A percentile compares a stretch with the other conserved stretches of the same genome.
phyloP scores from a whole-genome alignment of 768 basidiomycete genomes.

The Russula sp. region DNA sequence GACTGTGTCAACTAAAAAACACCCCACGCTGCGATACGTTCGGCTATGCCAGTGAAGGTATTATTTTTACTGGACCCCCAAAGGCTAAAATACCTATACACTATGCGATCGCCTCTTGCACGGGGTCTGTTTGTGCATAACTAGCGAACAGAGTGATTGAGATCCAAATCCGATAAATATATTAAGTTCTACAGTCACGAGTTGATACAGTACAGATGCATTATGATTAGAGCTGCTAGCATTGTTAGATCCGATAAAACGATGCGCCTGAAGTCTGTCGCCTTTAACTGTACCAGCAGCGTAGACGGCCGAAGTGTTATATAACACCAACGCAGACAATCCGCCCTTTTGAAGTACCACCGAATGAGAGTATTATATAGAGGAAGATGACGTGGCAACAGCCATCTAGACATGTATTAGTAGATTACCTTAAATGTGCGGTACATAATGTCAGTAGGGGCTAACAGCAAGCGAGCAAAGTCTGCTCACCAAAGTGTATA shows the following conservation, averaged over 20 bases:
- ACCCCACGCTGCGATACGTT: neutral
- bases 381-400: neutral
- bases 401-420: neutral
- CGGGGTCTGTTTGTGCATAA: neutral
- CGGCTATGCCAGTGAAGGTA: neutral
- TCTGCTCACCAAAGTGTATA: constrained; percentile 26
- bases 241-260: constrained; percentile 6
- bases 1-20: neutral
- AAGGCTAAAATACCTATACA: neutral
- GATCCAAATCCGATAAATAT: neutral
- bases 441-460: constrained; percentile 5
- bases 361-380: neutral
- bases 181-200: constrained; percentile 5
- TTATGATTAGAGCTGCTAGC: constrained; percentile 4
- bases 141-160: neutral
- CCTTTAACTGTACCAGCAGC: constrained; percentile 14
- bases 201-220: constrained; percentile 15
- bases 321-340: neutral
- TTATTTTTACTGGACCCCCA: neutral
- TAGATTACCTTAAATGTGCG: constrained; percentile 6
- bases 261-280: neutral
- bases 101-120: neutral
- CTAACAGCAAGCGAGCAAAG: neutral
- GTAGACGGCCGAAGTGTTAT: neutral
- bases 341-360: constrained; percentile 14